Base-by-base conservation (phyloP, 208 protist species). In the Acanthamoeba polyphaga region DNA sequence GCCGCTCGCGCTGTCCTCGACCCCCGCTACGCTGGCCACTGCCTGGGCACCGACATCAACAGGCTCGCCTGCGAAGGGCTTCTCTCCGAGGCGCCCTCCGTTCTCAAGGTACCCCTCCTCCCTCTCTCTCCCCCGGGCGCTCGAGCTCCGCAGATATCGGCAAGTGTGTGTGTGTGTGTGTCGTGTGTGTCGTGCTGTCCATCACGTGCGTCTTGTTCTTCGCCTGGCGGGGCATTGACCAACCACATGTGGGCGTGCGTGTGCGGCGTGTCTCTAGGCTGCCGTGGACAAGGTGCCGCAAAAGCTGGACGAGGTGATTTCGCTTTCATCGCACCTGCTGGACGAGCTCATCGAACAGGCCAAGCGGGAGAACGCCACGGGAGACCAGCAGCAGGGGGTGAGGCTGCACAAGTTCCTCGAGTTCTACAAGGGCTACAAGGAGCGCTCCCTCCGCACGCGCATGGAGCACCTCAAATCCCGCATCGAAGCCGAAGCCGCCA, bases 31-130 rank as follows among this genome's bases (percentile, higher is more conserved):
- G 55, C 49, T 9, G 84, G 84, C 46, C 49, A 90, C 53, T 90
- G 84, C n/a, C 84, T 90, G 1, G 84, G 84, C 84, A 70, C 84
- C 19, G 84, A 90, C 38, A 90, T 90, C 10, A 90, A 90, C 53
- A 90, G 24, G 55, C 84, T 90, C 34, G 84, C 84, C 58, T 90
- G 84, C 34, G 84, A 90, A 17, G 58, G 55, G 24, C 84, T 90
- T 24, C 84, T 90, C 29, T 64, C 84, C 46, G 55, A 70, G 27
- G 84, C 84, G 17, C 84, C 84, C n/a, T 32, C 49, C 19, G 84
- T 70, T 12, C 58, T 62, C 55, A 90, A 90, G 84, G 74, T 84
- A 55, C 22, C n/a, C 19, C 10, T n/a, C 64, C 15, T 70, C 19
- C 24, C n/a, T 29, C 24, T 70, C 5, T 27, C 24, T 17, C 64